These are phyloP conservation scores for Cichorium intybus DNA, from an alignment of 140 eudicot species.

Conservation along the genomic window DNA sequence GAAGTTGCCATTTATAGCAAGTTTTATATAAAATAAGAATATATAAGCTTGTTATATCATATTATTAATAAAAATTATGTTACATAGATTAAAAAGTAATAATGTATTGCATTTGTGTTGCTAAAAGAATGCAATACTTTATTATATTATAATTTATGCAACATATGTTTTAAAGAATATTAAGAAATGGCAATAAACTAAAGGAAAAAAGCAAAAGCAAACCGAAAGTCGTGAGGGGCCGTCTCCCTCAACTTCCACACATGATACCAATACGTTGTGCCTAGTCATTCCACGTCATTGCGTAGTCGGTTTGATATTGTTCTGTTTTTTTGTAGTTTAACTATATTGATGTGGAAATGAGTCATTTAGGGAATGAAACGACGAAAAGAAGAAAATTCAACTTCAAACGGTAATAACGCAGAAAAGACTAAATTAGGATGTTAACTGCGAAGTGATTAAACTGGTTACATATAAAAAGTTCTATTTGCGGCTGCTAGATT, in stretches of 20 bases:
- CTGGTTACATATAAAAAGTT: no score
- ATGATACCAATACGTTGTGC: constrained; percentile 11
- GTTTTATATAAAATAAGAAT: no score
- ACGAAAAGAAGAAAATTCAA: not conserved
- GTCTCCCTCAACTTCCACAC: constrained; percentile 10
- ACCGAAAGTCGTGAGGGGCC: constrained; percentile 23
- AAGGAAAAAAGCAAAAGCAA: constrained; percentile 8
- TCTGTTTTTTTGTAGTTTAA: not conserved
- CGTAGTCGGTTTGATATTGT: not conserved
- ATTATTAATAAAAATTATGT: no score
- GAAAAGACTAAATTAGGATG: not conserved
- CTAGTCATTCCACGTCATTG: constrained; percentile 21
- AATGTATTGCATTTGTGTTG: no score
- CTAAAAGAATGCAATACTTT: no score
- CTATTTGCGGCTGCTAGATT: no score
- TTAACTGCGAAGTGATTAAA: no score
- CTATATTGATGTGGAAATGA: constrained; percentile 6
- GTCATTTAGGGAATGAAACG: not conserved
- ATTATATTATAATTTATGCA: no score
- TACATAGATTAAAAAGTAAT: no score
- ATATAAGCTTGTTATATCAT: no score
- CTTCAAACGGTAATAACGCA: not conserved
- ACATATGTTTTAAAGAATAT: no score
- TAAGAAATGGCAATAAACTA: not conserved
- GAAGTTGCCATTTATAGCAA: no score